Percentiles rank a stretch among this genome's conserved stretches.
Evolutionary conservation across 208 protist genomes (phyloP).

Genomic region (Baffinella frigidus): DNA sequence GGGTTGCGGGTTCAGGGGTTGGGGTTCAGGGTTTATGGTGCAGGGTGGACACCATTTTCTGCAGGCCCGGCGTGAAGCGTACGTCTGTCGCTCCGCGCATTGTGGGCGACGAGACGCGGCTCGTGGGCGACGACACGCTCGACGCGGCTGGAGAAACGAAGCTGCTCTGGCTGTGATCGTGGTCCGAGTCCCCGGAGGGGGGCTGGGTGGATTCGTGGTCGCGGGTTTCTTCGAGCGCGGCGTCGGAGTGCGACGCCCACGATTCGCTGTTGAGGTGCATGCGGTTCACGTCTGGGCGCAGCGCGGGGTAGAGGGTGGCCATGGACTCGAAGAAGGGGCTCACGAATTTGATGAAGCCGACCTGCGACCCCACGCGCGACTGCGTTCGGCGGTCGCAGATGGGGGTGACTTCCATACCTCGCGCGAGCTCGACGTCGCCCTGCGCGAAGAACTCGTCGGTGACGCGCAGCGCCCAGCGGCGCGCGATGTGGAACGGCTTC

Average conservation of each 20-base stretch:
- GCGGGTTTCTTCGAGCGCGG: too few species aligned
- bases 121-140: too few species aligned
- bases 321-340: background rate
- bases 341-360: background rate
- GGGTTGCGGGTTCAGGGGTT: too few species aligned
- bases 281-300: background rate
- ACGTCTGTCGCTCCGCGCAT: too few species aligned
- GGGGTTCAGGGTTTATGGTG: too few species aligned
- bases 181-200: too few species aligned
- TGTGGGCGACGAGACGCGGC: too few species aligned
- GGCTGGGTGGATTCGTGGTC: too few species aligned
- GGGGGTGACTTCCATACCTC: background rate
- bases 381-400: background rate
- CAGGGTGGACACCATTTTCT: too few species aligned
- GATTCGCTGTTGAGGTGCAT: background rate
- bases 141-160: too few species aligned
- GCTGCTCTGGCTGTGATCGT: too few species aligned
- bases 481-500: background rate
- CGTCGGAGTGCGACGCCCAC: background rate
- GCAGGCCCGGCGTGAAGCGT: too few species aligned
- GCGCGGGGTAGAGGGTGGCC: background rate
- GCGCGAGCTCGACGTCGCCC: background rate
- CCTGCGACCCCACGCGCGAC: background rate
- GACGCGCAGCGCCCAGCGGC: background rate
- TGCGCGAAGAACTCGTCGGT: constrained; percentile 28